phyloP scores from a whole-genome alignment of 2,329 filamentous ascomycete species.

The Nemania sp. region DNA sequence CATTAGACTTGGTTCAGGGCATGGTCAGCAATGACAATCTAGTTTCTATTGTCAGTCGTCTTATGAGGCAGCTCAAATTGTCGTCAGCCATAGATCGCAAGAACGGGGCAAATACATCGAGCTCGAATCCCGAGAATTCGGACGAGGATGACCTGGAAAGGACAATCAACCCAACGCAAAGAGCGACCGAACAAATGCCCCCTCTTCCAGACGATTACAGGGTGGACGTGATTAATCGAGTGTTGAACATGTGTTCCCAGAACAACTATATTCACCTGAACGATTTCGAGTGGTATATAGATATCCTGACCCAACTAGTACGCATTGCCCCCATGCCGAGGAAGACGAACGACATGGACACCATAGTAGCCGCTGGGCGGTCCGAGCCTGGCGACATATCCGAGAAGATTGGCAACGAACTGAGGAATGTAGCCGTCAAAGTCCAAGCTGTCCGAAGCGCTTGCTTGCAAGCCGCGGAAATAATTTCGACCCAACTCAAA shows the following conservation, averaged over 20 bases:
- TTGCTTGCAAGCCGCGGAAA: slow-evolving; percentile 81
- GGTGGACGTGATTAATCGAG: slow-evolving; percentile 77
- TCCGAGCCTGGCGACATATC: slow-evolving; percentile 55
- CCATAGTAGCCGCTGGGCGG: slow-evolving; percentile 36
- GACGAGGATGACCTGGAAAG: slow-evolving; percentile 55
- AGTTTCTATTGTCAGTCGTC: slow-evolving; percentile 77
- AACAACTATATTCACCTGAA: slow-evolving; percentile 83
- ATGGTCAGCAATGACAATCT: slow-evolving; percentile 93
- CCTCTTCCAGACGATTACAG: slow-evolving; percentile 85
- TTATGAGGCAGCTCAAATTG: slow-evolving; percentile 83
- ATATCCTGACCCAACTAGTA: slow-evolving; percentile 83
- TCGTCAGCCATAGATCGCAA: slow-evolving; percentile 58
- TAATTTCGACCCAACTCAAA: slow-evolving; percentile 65
- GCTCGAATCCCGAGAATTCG: slow-evolving; percentile 47
- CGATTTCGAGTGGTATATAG: slow-evolving; percentile 98
- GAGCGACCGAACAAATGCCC: slow-evolving; percentile 49
- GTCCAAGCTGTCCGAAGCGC: slow-evolving; percentile 81
- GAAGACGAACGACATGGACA: slow-evolving; percentile 41
- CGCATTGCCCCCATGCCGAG: slow-evolving; percentile 64
- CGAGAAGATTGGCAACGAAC: slow-evolving; percentile 76
- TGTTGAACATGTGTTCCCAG: slow-evolving; percentile 85
- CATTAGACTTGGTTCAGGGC: slow-evolving; percentile 85
- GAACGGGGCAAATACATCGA: slow-evolving; percentile 50
- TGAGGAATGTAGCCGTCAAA: slow-evolving; percentile 89
- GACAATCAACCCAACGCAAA: slow-evolving; percentile 40